Conservation (phyloP, 75 land plant genomes). For the Picea glauca region DNA sequence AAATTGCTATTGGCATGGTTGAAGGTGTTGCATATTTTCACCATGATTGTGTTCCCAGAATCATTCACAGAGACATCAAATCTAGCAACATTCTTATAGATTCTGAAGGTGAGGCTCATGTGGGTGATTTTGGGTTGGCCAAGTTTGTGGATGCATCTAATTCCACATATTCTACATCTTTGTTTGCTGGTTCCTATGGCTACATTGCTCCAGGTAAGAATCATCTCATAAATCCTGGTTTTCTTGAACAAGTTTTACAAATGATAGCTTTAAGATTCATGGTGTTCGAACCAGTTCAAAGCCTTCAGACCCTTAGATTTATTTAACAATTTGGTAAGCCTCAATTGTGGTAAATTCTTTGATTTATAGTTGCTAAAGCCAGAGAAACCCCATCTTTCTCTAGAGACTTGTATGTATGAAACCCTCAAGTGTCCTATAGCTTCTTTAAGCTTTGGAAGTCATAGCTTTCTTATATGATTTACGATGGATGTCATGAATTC, state of each 20-base stretch:
- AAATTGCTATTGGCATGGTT: constrained; percentile 70
- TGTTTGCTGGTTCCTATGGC: constrained; percentile 91
- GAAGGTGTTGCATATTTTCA: constrained; percentile 81
- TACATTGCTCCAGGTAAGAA: constrained; percentile 94
- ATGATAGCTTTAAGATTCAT: background rate
- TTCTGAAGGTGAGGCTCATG: constrained; percentile 69
- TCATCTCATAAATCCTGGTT: background rate
- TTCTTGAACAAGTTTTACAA: background rate
- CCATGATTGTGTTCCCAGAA: constrained; percentile 76
- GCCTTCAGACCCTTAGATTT: background rate
- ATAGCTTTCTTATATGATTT: background rate
- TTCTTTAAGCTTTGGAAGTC: background rate
- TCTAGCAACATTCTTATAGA: constrained; percentile 80
- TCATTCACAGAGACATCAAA: constrained; percentile 81
- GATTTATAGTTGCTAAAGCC: background rate
- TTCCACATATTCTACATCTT: constrained; percentile 44
- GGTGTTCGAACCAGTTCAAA: background rate
- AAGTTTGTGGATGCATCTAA: constrained; percentile 46
- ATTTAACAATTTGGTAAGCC: background rate
- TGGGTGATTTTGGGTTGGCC: constrained; percentile 86
- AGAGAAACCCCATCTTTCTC: background rate
- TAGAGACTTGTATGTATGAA: background rate
- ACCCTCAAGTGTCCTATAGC: background rate
- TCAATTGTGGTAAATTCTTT: background rate
- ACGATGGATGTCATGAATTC: background rate